Conservation (phyloP, 306 rosid genomes). For the Pueraria montana region DNA sequence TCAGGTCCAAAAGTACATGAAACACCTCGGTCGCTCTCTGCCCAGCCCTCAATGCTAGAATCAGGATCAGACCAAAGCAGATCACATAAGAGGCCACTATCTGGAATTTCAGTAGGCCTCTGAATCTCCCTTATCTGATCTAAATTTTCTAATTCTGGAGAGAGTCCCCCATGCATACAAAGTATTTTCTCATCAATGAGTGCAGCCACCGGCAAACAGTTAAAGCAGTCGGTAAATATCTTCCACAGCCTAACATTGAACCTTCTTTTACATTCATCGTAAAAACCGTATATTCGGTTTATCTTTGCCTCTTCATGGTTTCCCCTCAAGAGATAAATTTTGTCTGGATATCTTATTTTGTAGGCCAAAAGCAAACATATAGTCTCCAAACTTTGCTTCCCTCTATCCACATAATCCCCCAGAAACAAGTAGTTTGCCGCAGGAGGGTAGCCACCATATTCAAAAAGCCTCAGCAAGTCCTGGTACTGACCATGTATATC, state of each 20-base stretch:
- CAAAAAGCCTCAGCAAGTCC: conserved; percentile 81
- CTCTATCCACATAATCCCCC: conserved; percentile 91
- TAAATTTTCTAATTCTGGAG: conserved; percentile 76
- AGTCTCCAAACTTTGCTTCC: conserved; percentile 93
- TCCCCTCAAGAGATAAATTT: conserved; percentile 75
- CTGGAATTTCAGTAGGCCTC: conserved; percentile 85
- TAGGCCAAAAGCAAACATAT: conserved; percentile 87
- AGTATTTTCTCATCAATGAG: conserved; percentile 77
- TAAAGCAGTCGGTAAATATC: conserved; percentile 85
- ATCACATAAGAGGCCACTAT: conserved; percentile 81
- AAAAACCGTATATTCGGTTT: conserved; percentile 86
- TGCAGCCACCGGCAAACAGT: conserved; percentile 88
- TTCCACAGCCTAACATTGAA: conserved; percentile 91
- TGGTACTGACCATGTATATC: conserved; percentile 91
- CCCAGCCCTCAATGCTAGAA: conserved; percentile 71
- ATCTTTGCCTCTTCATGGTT: conserved; percentile 95
- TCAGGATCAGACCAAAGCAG: conserved; percentile 94
- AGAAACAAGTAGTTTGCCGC: conserved; percentile 80
- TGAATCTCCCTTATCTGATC: conserved; percentile 71
- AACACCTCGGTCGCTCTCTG: conserved; percentile 79
- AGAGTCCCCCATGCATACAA: conserved; percentile 90
- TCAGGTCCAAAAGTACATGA: conserved; percentile 81
- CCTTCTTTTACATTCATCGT: conserved; percentile 90
- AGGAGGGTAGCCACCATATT: conserved; percentile 81
- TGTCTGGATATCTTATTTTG: conserved; percentile 82